These are phyloP conservation scores for Nakaseomyces nivariensis DNA, from an alignment of 1,139 yeast genomes.

Conservation along the genomic window DNA sequence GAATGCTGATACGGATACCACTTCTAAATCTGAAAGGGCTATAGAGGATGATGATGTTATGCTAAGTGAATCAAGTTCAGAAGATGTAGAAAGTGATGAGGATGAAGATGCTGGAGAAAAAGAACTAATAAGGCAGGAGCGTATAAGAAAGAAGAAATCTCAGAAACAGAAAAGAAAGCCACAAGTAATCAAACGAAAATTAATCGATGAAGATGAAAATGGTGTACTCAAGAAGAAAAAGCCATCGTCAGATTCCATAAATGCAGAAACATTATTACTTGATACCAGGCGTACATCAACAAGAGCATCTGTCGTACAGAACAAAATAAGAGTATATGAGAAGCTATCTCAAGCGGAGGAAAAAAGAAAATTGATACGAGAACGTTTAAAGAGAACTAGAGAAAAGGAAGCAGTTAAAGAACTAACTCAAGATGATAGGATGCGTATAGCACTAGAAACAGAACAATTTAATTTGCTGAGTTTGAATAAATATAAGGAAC, in stretches of 20 bases:
- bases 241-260: slow-evolving; percentile 20
- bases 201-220: slow-evolving; percentile 9
- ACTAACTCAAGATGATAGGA: slow-evolving; percentile 76
- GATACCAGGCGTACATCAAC: slow-evolving; percentile 62
- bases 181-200: slow-evolving; percentile 41
- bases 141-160: slow-evolving; percentile 34
- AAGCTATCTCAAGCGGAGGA: slow-evolving; percentile 63
- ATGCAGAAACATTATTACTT: slow-evolving; percentile 42
- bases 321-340: slow-evolving; percentile 67
- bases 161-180: slow-evolving; percentile 31
- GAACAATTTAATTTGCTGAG: slow-evolving; percentile 69
- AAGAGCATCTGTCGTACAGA: slow-evolving; percentile 69
- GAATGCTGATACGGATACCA: background rate
- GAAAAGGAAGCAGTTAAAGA: slow-evolving; percentile 38
- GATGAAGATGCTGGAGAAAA: slow-evolving; percentile 59
- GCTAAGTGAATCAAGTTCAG: slow-evolving; percentile 36
- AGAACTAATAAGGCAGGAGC: slow-evolving; percentile 48
- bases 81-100: slow-evolving; percentile 31
- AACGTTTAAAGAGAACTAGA: slow-evolving; percentile 25
- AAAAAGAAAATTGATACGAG: slow-evolving; percentile 42
- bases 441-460: slow-evolving; percentile 78
- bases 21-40: slow-evolving; percentile 6
- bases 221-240: slow-evolving; percentile 17
- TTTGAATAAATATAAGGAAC: slow-evolving; percentile 67
- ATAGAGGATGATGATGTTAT: slow-evolving; percentile 33